These are phyloP conservation scores for Lagenaria siceraria DNA, from an alignment of 306 rosid genomes.

Conservation along the genomic window DNA sequence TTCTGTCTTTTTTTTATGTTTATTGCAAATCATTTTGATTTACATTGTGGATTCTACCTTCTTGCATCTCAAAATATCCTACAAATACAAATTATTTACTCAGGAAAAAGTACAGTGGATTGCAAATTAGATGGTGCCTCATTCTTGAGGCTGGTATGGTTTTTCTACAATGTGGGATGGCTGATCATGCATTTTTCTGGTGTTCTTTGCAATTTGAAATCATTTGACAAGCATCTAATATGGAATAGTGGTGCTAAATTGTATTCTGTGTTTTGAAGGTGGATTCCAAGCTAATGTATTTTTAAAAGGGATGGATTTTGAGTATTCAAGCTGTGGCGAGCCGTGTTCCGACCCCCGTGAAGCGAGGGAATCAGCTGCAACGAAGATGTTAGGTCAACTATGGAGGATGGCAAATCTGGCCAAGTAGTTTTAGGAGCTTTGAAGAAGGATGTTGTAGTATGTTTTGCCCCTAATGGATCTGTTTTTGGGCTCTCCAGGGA, in stretches of 20 bases:
- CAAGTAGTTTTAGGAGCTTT: not conserved
- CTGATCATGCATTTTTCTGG: not conserved
- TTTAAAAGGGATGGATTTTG: conserved; percentile 47
- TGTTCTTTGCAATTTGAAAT: not conserved
- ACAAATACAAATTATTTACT: not conserved
- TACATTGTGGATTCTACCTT: not conserved
- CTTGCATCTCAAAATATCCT: not conserved
- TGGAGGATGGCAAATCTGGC: conserved; percentile 7
- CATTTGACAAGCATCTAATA: not conserved
- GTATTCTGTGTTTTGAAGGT: conserved; percentile 25
- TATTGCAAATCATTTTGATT: not conserved
- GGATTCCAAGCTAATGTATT: conserved; percentile 40
- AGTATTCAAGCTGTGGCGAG: conserved; percentile 24
- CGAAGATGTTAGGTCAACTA: conserved; percentile 17
- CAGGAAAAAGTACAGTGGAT: not conserved
- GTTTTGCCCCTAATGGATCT: not conserved
- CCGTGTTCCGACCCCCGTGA: conserved; percentile 14
- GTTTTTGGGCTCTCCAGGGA: not conserved
- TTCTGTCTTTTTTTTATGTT: too few relatives aligned
- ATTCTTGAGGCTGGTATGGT: not conserved
- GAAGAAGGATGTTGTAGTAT: not conserved
- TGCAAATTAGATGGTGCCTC: not conserved
- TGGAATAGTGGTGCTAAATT: not conserved
- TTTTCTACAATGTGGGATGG: not conserved
- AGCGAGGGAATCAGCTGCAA: conserved; percentile 54